Evolutionary conservation across 257 asterid genomes (phyloP).

Genomic region (Verbascum thapsus): DNA sequence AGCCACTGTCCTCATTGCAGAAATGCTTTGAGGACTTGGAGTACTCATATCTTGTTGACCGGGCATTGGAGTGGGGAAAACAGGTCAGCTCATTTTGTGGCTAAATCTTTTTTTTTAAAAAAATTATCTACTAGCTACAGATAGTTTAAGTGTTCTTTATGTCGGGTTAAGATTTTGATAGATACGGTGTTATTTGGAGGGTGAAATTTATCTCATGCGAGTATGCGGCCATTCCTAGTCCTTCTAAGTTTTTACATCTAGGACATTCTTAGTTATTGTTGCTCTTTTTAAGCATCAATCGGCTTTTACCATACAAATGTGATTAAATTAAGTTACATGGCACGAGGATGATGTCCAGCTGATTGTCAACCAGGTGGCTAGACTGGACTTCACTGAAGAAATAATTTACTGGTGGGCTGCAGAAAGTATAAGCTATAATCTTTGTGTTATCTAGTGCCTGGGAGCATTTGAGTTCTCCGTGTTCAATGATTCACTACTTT

Average conservation of each 20-base stretch:
- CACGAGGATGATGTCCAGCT: conserved; percentile 10
- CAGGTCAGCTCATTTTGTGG: conserved; percentile 54
- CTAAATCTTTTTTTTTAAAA: conserved; percentile 25
- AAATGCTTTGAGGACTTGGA: conserved; percentile 98
- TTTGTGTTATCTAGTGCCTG: not conserved
- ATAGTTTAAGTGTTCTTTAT: conserved; percentile 20
- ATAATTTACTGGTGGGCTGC: not conserved
- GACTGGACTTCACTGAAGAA: conserved; percentile 10
- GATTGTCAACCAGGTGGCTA: conserved; percentile 11
- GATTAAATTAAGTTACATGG: conserved; percentile 11
- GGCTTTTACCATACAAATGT: conserved; percentile 18
- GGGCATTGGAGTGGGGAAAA: conserved; percentile 91
- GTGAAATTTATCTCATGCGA: conserved; percentile 7
- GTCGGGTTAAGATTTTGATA: conserved; percentile 4
- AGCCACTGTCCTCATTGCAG: conserved; percentile 95
- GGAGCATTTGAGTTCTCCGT: not conserved
- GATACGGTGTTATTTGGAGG: conserved; percentile 11
- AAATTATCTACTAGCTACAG: conserved; percentile 25
- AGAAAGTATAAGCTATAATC: not conserved
- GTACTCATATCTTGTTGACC: conserved; percentile 90
- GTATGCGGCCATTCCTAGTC: too few relatives aligned
- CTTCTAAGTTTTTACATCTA: conserved; percentile 13
- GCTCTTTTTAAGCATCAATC: not conserved
- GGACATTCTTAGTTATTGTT: conserved; percentile 15
- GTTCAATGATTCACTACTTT: not conserved